A percentile compares a stretch with the other conserved stretches of the same genome.
Conservation (phyloP, 78 protist genomes). For the Cyanophora paradoxa region DNA sequence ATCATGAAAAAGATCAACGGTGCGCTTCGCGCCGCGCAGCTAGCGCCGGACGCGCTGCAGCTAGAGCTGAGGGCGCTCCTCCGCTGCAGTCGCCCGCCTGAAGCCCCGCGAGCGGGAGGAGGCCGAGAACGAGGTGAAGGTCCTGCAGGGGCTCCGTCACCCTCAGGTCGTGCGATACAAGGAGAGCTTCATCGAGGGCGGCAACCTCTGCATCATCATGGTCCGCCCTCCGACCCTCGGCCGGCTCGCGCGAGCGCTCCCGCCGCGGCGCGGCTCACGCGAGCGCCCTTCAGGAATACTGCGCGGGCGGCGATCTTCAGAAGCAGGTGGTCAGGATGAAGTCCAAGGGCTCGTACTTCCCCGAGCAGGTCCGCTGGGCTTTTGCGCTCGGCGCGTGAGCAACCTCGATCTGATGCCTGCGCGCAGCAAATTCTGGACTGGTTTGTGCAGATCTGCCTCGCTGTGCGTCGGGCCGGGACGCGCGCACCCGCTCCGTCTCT, state of each 20-base stretch:
- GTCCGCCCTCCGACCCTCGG: no score
- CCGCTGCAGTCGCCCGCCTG: not conserved
- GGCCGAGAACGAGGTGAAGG: slow-evolving; percentile 17
- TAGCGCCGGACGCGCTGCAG: no score
- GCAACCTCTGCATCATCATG: slow-evolving; percentile 29
- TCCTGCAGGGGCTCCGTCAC: slow-evolving; percentile 7
- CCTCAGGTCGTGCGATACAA: slow-evolving; percentile 23
- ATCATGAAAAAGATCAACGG: not conserved
- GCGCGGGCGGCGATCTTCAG: slow-evolving; percentile 28
- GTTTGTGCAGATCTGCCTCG: slow-evolving; percentile 39
- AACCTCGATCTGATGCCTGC: not conserved
- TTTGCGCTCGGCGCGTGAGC: no score
- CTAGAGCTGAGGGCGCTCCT: not conserved
- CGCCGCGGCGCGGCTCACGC: no score
- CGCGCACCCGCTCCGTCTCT: no score
- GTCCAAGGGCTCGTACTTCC: no score
- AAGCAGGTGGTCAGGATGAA: not conserved
- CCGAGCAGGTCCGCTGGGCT: no score
- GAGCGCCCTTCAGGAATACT: no score
- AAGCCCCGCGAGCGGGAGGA: slow-evolving; percentile 17
- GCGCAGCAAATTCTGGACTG: slow-evolving; percentile 2
- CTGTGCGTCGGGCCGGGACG: no score
- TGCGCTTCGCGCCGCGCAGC: no score
- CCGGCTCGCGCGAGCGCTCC: no score
- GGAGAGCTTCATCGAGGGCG: slow-evolving; percentile 12